Evolutionary conservation across 495 filamentous ascomycete species (phyloP).

Genomic region (Margaritispora aquatica): DNA sequence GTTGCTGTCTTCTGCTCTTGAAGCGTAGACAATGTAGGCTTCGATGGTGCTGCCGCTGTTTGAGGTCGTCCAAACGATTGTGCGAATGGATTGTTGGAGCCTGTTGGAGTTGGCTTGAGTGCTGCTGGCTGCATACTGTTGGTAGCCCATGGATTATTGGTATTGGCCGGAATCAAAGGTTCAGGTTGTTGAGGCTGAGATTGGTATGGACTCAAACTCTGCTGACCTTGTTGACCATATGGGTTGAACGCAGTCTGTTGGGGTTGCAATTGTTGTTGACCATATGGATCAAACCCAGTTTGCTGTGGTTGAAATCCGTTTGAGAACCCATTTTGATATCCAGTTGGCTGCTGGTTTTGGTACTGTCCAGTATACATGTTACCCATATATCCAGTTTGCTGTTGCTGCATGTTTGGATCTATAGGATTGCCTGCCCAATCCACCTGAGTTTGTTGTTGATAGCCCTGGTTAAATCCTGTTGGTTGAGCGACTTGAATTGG

Average conservation of each 20-base stretch:
- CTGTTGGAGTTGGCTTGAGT: conserved; percentile 61
- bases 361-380: conserved; percentile 57
- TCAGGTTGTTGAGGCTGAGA: conserved; percentile 32
- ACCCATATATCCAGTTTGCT: conserved; percentile 81
- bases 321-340: conserved; percentile 36
- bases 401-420: conserved; percentile 56
- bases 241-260: conserved; percentile 39
- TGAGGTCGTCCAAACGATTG: conserved; percentile 39
- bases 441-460: conserved; percentile 90
- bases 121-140: conserved; percentile 40
- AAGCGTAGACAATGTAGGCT: conserved; percentile 60
- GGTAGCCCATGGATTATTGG: conserved; percentile 77
- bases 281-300: conserved; percentile 70
- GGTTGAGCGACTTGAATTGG: conserved; percentile 59
- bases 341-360: conserved; percentile 58
- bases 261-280: conserved; percentile 33
- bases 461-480: conserved; percentile 90
- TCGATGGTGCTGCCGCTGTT: conserved; percentile 46
- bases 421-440: conserved; percentile 97
- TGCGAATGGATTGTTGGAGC: conserved; percentile 96
- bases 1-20: conserved; percentile 61
- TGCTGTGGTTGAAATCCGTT: conserved; percentile 51
- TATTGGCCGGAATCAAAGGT: conserved; percentile 38
- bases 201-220: conserved; percentile 21
- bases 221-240: conserved; percentile 25